Evolutionary conservation across 768 basidiomycete genomes (phyloP).

Genomic region (Floccularia luteovirens): DNA sequence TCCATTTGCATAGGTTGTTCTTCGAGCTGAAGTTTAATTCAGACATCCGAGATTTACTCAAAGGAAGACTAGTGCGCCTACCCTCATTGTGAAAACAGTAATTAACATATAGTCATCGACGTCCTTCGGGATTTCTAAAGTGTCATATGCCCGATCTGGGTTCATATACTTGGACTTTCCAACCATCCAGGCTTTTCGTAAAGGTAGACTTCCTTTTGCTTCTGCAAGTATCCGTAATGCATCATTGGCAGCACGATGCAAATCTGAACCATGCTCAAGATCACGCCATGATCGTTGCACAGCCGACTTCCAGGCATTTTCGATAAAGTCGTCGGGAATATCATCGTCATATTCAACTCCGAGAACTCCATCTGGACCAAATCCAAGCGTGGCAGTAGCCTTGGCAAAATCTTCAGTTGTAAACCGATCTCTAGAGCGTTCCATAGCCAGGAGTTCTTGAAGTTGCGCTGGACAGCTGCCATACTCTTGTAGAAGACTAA

Average conservation of each 20-base stretch:
- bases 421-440: conserved; percentile 60
- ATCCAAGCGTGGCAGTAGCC: conserved; percentile 51
- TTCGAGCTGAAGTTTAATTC: conserved; percentile 40
- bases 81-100: conserved; percentile 65
- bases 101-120: conserved; percentile 74
- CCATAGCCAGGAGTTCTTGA: conserved; percentile 50
- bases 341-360: conserved; percentile 65
- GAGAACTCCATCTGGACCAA: conserved; percentile 52
- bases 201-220: conserved; percentile 38
- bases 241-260: conserved; percentile 51
- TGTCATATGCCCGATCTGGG: conserved; percentile 62
- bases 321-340: conserved; percentile 62
- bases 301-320: conserved; percentile 61
- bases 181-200: conserved; percentile 45
- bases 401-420: conserved; percentile 43
- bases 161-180: conserved; percentile 55
- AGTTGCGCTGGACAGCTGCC: conserved; percentile 40
- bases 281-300: conserved; percentile 51
- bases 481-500: conserved; percentile 39
- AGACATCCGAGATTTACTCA: neutral
- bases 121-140: conserved; percentile 62
- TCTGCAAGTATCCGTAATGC: conserved; percentile 67
- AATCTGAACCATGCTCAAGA: conserved; percentile 34
- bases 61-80: conserved; percentile 21
- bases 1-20: conserved; percentile 63